Conservation (phyloP, 805 yeast genomes). For the Wickerhamia fluorescens region DNA sequence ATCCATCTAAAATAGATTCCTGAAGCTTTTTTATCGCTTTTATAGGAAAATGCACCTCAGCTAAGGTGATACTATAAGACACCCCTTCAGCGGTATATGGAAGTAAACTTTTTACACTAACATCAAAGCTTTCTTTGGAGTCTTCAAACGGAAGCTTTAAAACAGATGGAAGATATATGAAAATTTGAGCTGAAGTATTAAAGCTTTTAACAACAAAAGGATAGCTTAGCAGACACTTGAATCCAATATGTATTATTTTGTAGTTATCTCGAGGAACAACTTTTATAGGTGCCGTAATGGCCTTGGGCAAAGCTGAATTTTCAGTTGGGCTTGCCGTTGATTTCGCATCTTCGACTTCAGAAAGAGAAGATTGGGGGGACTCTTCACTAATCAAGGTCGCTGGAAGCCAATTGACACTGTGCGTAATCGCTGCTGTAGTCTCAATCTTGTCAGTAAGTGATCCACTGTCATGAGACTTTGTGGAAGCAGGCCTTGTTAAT, state of each 20-base stretch:
- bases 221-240: conserved; percentile 72
- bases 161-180: conserved; percentile 75
- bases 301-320: conserved; percentile 61
- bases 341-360: too few species aligned
- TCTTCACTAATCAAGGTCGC: too few species aligned
- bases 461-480: too few species aligned
- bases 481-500: too few species aligned
- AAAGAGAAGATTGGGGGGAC: too few species aligned
- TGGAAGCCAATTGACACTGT: too few species aligned
- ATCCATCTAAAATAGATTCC: too few species aligned
- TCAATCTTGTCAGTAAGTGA: too few species aligned
- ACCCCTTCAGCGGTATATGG: conserved; percentile 57
- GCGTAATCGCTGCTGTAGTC: too few species aligned
- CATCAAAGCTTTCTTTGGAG: conserved; percentile 23
- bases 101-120: conserved; percentile 60
- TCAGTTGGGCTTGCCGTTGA: conserved; percentile 24
- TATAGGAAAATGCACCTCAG: conserved; percentile 76
- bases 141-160: conserved; percentile 54
- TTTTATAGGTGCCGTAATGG: conserved; percentile 62
- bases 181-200: conserved; percentile 75
- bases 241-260: conserved; percentile 65
- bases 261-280: conserved; percentile 39
- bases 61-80: conserved; percentile 75
- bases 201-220: conserved; percentile 73
- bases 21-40: too few species aligned